phyloP scores from a whole-genome alignment of 257 asterid species.

The Solanum lycopersicoides region DNA sequence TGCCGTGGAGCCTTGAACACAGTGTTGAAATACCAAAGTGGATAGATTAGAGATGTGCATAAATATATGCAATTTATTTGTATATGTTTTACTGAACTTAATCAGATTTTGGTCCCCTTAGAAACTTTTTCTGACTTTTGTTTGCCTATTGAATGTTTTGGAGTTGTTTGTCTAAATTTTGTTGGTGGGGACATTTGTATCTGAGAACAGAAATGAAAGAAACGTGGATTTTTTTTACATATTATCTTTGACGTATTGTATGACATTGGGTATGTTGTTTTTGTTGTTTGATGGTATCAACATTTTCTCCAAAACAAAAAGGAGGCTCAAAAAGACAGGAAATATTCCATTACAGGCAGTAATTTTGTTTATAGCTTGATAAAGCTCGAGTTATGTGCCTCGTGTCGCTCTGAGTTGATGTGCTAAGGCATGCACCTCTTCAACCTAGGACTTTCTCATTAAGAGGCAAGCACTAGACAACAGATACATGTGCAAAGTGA shows the following conservation, averaged over 20 bases:
- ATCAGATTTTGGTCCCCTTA: background rate
- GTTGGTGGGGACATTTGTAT: background rate
- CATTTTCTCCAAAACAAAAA: background rate
- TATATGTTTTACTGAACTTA: background rate
- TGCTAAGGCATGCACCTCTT: background rate
- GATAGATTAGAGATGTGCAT: background rate
- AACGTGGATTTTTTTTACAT: background rate
- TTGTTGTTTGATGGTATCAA: background rate
- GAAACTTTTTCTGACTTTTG: background rate
- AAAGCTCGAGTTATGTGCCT: background rate
- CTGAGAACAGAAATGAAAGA: background rate
- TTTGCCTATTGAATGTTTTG: background rate
- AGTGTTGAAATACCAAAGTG: background rate
- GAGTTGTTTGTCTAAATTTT: background rate
- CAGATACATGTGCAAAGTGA: background rate
- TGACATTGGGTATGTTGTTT: background rate
- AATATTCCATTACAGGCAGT: background rate
- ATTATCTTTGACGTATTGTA: background rate
- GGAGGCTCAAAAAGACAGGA: background rate
- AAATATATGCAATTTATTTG: background rate
- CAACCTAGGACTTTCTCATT: background rate
- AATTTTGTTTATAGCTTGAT: background rate
- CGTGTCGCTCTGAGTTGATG: background rate
- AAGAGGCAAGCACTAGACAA: background rate
- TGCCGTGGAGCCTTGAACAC: background rate